A percentile compares a stretch with the other conserved stretches of the same genome.
phyloP scores from a whole-genome alignment of 1,139 yeast genomes.

The Suhomyces wounanorum region DNA sequence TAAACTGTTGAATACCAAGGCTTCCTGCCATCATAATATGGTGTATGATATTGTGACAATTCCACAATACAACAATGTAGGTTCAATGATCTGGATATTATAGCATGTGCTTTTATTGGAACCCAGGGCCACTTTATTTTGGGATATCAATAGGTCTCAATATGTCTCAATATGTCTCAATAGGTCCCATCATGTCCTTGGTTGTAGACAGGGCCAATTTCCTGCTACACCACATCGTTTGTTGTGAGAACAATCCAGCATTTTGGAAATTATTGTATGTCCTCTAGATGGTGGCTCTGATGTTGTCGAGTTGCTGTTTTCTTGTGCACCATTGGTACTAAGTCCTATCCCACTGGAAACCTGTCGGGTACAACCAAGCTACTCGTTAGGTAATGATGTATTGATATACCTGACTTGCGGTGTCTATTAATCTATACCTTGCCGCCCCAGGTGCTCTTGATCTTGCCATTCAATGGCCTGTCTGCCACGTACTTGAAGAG shows the following conservation, averaged over 20 bases:
- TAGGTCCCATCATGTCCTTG: background rate
- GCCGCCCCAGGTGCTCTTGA: slow-evolving; percentile 34
- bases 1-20: too few species aligned
- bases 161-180: too few species aligned
- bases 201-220: too few species aligned
- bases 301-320: background rate
- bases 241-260: too few species aligned
- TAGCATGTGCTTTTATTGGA: background rate
- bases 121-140: too few species aligned
- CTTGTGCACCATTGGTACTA: too few species aligned
- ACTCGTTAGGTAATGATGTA: background rate
- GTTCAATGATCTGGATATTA: background rate
- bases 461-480: slow-evolving; percentile 25
- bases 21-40: background rate
- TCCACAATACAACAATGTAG: background rate
- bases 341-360: too few species aligned
- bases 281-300: background rate
- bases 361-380: background rate
- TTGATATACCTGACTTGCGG: background rate
- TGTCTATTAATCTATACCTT: slow-evolving; percentile 4
- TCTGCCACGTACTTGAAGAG: slow-evolving; percentile 30
- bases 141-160: too few species aligned
- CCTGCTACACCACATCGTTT: too few species aligned
- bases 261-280: too few species aligned
- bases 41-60: background rate